Base-by-base conservation (phyloP, 2,329 filamentous ascomycete species). In the Fusarium sp. region DNA sequence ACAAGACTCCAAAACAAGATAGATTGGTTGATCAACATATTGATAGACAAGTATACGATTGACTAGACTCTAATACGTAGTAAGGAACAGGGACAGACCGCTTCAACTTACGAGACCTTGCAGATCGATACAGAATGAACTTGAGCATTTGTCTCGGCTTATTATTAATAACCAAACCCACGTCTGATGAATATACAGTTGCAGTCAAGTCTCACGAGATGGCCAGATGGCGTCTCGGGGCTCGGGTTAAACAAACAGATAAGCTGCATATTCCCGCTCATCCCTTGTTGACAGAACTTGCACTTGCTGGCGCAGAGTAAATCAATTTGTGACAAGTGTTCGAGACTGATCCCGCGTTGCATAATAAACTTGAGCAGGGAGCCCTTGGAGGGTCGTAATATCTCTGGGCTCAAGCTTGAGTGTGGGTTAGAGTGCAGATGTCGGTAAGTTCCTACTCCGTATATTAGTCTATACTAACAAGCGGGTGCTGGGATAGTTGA, bases 361-460 rank as follows among this genome's bases (percentile, higher is more conserved):
- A 71, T 60, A 58, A 71, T 60, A 58, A 58, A 59, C 48, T 63
- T 53, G 54, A 62, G 19, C 54, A 64, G 45, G 46, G 56, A 66
- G 47, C 54, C 67, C 65, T 69, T 46, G 62, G 30, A 47, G 48
- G 48, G 49, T 43, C 47, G 66, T 67, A 73, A 73, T 73, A 67
- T 73, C 58, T 50, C 51, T 68, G 71, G 71, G 71, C 71, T 73
- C 60, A 73, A 73, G 68, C 63, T 65, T 73, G 63, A 71, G 71
- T 62, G 68, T 63, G 52, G 50, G 45, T 49, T 62, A 22, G 35
- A 33, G 45, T 41, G 52, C 52, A 63, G 40, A 62, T 55, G 33
- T 56, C 35, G 53, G 65, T 52, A 54, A 39, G 44, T 60, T 60
- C 54, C 43, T 43, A 22, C 20, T 22, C 20, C 20, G 20, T 22